These are phyloP conservation scores for Leccinum sublutescens DNA, from an alignment of 768 basidiomycete genomes.

Conservation along the genomic window DNA sequence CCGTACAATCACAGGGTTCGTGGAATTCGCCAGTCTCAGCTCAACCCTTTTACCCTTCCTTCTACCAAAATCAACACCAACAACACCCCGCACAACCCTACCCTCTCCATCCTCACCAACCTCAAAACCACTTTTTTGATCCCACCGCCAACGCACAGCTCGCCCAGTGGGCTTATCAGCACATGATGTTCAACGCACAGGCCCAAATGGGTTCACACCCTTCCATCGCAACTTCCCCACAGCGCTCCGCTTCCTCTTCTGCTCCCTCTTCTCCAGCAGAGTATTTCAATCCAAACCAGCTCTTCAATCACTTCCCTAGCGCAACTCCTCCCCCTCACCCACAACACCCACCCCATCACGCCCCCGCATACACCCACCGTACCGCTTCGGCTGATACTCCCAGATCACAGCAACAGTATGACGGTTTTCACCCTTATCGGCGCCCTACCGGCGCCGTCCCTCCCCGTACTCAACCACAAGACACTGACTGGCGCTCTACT, in stretches of 20 bases:
- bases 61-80: constrained; percentile 69
- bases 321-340: constrained; percentile 67
- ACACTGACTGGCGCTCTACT: constrained; percentile 49
- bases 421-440: constrained; percentile 81
- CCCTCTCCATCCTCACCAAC: constrained; percentile 41
- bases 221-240: constrained; percentile 23
- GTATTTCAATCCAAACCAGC: constrained; percentile 57
- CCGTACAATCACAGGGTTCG: constrained; percentile 62
- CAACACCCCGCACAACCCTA: constrained; percentile 51
- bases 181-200: constrained; percentile 81
- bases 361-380: constrained; percentile 39
- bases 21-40: constrained; percentile 69
- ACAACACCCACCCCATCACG: constrained; percentile 35
- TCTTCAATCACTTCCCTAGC: constrained; percentile 68
- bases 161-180: constrained; percentile 88
- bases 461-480: constrained; percentile 28
- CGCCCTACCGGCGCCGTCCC: constrained; percentile 46
- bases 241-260: constrained; percentile 41
- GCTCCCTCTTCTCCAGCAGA: constrained; percentile 44
- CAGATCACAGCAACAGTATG: constrained; percentile 31
- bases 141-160: constrained; percentile 72
- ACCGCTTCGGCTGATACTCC: constrained; percentile 31
- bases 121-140: constrained; percentile 67
- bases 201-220: constrained; percentile 39
- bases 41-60: constrained; percentile 75